Evolutionary conservation across 148 eudicot genomes (phyloP), one percentile per base, ranked within the genome.

Genomic region (Dianthus caryophyllus): DNA sequence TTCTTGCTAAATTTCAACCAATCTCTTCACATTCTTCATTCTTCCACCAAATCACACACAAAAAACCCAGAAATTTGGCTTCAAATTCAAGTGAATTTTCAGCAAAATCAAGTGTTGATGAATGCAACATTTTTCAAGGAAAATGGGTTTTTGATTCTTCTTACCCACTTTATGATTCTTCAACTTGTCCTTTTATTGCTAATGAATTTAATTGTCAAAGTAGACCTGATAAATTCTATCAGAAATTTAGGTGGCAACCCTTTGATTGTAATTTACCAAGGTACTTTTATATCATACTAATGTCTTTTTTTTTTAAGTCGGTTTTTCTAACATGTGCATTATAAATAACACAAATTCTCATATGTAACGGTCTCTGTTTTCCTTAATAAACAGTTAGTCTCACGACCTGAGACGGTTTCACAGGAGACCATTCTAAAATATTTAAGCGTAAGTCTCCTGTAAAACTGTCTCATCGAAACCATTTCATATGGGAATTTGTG

Each of bases 191-290:
- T 44, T 88, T 86, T 73, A 78, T 90, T 10, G 90, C 85, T 72
- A 73, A 76, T 6, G 79, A 88, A 64, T 94, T 88, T 81, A 76
- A 90, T 52, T 94, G 99, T 68, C 81, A 83, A 26, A 86, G 80
- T 0, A 78, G 99, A 44, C 97, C 99, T 56, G 97, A 90, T 77
- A 74, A 65, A 38, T 38, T 30, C 29, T 94, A 81, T 71, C 97
- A 78, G 54, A 90, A 86, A 26, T 94, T 82, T 66, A 69, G 96
- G 49, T 94, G 97, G 97, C 96, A 94, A 67, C 99, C 99, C 21
- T 79, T 64, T 66, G 77, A 61, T 2, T 94, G 99, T 63, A 64
- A 78, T 71, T 66, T 90, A 18, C 90, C 86, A 58, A 88, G 96
- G 98, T 90, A 81, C 47, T n/a, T n/a, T n/a, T n/a, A n/a, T n/a